Evolutionary conservation across 1,284 basidiomycete genomes (phyloP), one percentile per base, ranked within the genome.

Genomic region (Wallemia ichthyophaga): DNA sequence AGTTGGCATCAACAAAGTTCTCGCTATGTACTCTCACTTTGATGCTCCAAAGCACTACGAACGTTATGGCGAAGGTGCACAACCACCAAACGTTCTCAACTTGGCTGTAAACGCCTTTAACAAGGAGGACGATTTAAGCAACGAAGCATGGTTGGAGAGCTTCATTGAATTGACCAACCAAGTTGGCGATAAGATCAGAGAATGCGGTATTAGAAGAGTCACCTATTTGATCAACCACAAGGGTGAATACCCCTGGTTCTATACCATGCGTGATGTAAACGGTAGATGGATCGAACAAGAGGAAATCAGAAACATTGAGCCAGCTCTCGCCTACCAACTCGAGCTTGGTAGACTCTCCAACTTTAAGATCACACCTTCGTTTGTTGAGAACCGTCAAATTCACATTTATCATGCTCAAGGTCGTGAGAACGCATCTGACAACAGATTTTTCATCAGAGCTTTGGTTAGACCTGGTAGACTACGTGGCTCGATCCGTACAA

Each of bases 281-380:
- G 82, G 79, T 25, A 69, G 70, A 19, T 99, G 94, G 94, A 78
- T 75, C 62, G 94, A 98, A 76, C 88, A 96, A 70, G 80, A 87
- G 68, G 82, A 89, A 13, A 94, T 99, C 69, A 83, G 92, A 70
- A 95, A 98, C 74, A 89, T 96, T 63, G 94, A 99, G 70, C 94
- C 94, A 26, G 94, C 94, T 33, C 76, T 98, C 58, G 94, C 94
- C 32, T 98, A 89, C 79, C 94, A 98, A 73, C 78, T 99, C 58
- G 94, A 99, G 71, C 81, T 99, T 60, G 84, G 83, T 70, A 85
- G 94, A 58, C 76, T 99, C 63, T 92, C 89, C 54, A 85, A 94
- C 75, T 98, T 96, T 74, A 88, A 94, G 71, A 78, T 99, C 69
- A 86, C 81, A 53, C 91, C 94, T 58, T 80, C 82, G 73, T 85